Evolutionary conservation across 2,329 filamentous ascomycete genomes (phyloP).

Genomic region (Cladosporium sp.): DNA sequence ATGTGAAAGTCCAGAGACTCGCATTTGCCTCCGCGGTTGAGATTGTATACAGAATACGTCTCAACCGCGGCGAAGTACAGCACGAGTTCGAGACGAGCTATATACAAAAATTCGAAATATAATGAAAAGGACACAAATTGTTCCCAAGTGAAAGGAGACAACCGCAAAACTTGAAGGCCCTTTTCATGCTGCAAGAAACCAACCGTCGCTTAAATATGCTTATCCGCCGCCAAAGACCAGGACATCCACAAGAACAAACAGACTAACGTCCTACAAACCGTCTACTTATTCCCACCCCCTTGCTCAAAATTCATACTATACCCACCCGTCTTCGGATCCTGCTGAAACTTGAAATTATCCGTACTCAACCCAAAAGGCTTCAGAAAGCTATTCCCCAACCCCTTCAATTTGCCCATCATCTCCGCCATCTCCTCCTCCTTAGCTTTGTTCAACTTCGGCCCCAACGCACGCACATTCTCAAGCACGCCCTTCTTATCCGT

Average conservation of each 20-base stretch:
- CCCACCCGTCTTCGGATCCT: constrained; percentile 83
- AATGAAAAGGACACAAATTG: background rate
- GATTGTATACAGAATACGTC: background rate
- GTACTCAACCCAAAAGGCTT: constrained; percentile 93
- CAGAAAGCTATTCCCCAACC: constrained; percentile 84
- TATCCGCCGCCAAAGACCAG: too few relatives aligned
- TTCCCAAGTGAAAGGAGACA: too few relatives aligned
- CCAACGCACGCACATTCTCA: constrained; percentile 61
- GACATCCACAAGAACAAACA: too few relatives aligned
- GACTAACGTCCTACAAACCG: too few relatives aligned
- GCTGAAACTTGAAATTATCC: constrained; percentile 88
- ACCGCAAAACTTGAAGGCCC: too few relatives aligned
- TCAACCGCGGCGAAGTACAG: background rate
- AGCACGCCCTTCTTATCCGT: constrained; percentile 67
- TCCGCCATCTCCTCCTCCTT: constrained; percentile 86
- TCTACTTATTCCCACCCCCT: constrained; percentile 23
- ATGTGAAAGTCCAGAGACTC: background rate
- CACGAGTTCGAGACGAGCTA: background rate
- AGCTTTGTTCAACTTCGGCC: constrained; percentile 66
- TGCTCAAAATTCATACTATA: constrained; percentile 89
- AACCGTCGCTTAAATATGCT: too few relatives aligned
- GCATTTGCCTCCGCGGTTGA: background rate
- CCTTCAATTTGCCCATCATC: constrained; percentile 96
- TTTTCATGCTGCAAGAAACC: too few relatives aligned
- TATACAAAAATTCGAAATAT: background rate